Conservation (phyloP, 495 filamentous ascomycete species). For the Penicillium crystallinum region DNA sequence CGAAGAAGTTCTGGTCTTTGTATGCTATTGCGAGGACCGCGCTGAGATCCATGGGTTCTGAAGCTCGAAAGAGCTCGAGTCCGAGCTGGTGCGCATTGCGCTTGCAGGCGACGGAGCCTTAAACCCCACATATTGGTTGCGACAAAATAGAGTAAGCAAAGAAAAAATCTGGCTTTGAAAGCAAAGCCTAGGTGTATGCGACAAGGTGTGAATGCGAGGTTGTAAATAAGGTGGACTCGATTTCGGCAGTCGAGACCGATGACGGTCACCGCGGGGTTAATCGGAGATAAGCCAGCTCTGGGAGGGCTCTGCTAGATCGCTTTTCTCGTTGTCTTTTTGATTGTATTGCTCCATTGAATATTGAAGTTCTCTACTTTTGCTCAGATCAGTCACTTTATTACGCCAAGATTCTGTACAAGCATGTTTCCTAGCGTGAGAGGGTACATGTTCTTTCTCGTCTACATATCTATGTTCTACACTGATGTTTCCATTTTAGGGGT, state of each 20-base stretch:
- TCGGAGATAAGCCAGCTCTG: slow-evolving; percentile 27
- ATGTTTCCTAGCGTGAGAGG: too few species aligned
- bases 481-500: too few species aligned
- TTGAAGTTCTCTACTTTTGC: too few species aligned
- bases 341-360: too few species aligned
- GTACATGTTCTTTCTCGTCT: too few species aligned
- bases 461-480: too few species aligned
- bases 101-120: slow-evolving; percentile 20
- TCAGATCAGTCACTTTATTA: too few species aligned
- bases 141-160: background rate
- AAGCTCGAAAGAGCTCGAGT: slow-evolving; percentile 30
- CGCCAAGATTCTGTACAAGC: too few species aligned
- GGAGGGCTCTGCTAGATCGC: background rate
- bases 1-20: slow-evolving; percentile 20
- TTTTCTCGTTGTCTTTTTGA: too few species aligned
- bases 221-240: background rate
- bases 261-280: slow-evolving; percentile 31
- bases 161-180: background rate
- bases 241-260: slow-evolving; percentile 6
- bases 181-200: background rate
- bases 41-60: slow-evolving; percentile 22
- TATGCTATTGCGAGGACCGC: slow-evolving; percentile 31
- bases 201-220: background rate
- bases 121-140: slow-evolving; percentile 27
- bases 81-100: slow-evolving; percentile 19